These are phyloP conservation scores for Colletotrichum euphorbiae DNA, from an alignment of 2,329 filamentous ascomycete genomes.

Conservation along the genomic window DNA sequence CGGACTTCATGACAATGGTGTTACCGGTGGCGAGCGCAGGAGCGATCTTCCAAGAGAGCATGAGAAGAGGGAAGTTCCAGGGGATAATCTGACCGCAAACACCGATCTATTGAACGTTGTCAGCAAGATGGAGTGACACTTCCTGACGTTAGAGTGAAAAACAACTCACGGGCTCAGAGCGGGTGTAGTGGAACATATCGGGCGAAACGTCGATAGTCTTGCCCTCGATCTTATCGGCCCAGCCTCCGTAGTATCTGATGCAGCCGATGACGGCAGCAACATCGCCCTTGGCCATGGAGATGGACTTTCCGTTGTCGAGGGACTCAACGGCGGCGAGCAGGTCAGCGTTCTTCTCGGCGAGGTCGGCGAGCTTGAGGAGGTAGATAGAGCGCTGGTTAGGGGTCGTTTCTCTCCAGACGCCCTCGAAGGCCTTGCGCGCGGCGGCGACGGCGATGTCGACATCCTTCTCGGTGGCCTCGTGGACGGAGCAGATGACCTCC, in stretches of 20 bases:
- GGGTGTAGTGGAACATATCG: slow-evolving; percentile 86
- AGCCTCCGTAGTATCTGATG: slow-evolving; percentile 79
- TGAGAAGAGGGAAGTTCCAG: slow-evolving; percentile 88
- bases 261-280: slow-evolving; percentile 74
- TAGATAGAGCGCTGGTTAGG: slow-evolving; percentile 77
- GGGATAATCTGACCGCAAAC: slow-evolving; percentile 91
- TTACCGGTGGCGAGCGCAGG: slow-evolving; percentile 80
- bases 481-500: slow-evolving; percentile 84
- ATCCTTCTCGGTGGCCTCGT: slow-evolving; percentile 91
- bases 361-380: slow-evolving; percentile 81
- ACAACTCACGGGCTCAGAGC: slow-evolving; percentile 74
- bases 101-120: slow-evolving; percentile 62
- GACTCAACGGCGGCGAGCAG: slow-evolving; percentile 85
- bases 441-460: slow-evolving; percentile 83
- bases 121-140: background rate
- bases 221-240: slow-evolving; percentile 91
- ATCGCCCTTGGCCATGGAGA: slow-evolving; percentile 81
- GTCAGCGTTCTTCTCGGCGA: slow-evolving; percentile 82
- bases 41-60: slow-evolving; percentile 86
- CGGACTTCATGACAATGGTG: slow-evolving; percentile 78
- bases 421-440: slow-evolving; percentile 87
- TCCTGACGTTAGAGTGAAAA: no score
- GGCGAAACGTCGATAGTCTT: slow-evolving; percentile 84
- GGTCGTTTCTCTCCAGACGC: slow-evolving; percentile 74
- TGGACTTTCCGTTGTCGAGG: slow-evolving; percentile 88